phyloP scores from a whole-genome alignment of 1,284 basidiomycete genomes.

The Cutaneotrichosporon sp. region DNA sequence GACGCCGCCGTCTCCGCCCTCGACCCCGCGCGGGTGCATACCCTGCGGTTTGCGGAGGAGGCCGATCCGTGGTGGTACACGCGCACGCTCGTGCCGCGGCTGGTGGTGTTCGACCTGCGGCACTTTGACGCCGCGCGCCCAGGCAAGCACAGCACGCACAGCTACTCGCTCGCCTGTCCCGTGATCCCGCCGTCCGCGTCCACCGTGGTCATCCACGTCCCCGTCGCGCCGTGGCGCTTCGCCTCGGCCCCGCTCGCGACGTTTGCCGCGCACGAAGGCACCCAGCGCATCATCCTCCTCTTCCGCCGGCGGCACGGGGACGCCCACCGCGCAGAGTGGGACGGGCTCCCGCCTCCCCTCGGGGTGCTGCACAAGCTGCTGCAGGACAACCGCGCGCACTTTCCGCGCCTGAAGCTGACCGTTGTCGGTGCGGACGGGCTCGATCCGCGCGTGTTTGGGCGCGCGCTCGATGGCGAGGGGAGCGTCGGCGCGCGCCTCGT shows the following conservation, averaged over 20 bases:
- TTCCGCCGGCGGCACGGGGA: not conserved
- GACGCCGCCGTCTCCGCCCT: not conserved
- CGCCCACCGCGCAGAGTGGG: not conserved
- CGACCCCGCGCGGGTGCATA: not conserved
- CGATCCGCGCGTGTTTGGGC: not conserved
- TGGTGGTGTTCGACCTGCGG: slow-evolving; percentile 4
- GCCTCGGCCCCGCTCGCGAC: not conserved
- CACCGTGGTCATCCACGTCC: not conserved
- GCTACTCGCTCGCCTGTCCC: not conserved
- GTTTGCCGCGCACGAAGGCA: not conserved
- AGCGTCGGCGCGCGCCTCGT: not conserved
- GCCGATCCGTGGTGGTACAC: slow-evolving; percentile 10
- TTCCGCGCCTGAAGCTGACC: not conserved
- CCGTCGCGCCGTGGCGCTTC: slow-evolving; percentile 1
- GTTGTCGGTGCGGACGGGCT: not conserved
- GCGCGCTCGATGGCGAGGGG: not conserved
- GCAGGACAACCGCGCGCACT: slow-evolving; percentile 6
- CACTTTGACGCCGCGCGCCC: not conserved
- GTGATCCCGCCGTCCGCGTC: not conserved
- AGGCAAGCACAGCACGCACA: slow-evolving; percentile 1
- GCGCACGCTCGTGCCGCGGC: not conserved
- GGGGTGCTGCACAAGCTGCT: slow-evolving; percentile 3
- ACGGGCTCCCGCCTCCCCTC: not conserved
- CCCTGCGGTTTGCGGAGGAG: not conserved
- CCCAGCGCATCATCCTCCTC: not conserved